Conservation (phyloP, 768 basidiomycete genomes). For the Tulasnella sp. region DNA sequence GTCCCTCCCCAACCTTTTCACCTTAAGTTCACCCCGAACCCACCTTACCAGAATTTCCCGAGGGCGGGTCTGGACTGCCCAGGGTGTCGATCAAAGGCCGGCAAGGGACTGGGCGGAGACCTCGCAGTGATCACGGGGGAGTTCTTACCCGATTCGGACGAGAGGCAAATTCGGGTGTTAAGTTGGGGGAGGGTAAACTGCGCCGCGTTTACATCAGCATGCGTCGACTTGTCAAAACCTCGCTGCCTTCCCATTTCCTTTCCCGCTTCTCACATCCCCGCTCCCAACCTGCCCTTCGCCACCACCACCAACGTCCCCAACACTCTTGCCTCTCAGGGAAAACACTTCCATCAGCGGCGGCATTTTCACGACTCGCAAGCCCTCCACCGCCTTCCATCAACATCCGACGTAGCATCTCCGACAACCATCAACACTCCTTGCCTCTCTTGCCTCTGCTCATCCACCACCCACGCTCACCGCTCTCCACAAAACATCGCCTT, state of each 20-base stretch:
- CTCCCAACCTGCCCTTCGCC: neutral
- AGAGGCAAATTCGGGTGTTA: conserved; percentile 18
- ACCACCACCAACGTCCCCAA: neutral
- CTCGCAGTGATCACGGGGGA: conserved; percentile 12
- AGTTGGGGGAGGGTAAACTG: conserved; percentile 11
- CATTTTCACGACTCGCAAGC: neutral
- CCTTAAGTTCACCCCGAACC: neutral
- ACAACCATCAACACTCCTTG: neutral
- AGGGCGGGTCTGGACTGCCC: neutral
- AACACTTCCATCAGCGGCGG: neutral
- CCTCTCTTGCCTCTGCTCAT: neutral
- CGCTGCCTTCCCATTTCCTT: conserved; percentile 17
- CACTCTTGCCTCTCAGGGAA: neutral
- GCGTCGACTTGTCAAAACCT: conserved; percentile 18
- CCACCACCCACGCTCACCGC: neutral
- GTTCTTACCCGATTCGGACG: conserved; percentile 13
- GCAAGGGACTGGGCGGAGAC: neutral
- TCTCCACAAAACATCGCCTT: neutral
- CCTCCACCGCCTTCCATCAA: neutral
- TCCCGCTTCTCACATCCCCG: conserved; percentile 13
- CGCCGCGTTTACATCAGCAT: conserved; percentile 20
- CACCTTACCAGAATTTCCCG: neutral
- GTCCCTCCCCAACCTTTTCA: neutral
- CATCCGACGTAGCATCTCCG: neutral
- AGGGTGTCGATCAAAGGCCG: conserved; percentile 19